Evolutionary conservation across 2,329 filamentous ascomycete species (phyloP), one percentile per base, ranked within the genome.

Genomic region (Sporothrix inflata): DNA sequence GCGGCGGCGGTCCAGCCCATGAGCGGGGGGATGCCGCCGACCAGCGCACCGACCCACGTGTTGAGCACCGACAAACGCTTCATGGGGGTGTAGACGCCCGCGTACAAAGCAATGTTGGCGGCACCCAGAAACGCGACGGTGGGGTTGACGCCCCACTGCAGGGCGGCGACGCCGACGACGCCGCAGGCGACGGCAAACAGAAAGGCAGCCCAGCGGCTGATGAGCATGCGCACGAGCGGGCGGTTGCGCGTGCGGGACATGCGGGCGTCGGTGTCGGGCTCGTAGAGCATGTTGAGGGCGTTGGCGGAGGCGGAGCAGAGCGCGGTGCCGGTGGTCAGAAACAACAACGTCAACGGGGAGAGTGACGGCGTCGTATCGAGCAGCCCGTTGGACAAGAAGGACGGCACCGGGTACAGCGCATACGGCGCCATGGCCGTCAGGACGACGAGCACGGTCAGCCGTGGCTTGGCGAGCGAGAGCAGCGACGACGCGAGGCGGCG

Each of bases 1-100:
- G 94, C 94, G 0, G 96, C 96, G 0, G 96, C 96, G 19, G 94
- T 93, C 96, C 96, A 99, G 75, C 96, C 96, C 96, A 99, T 99
- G 42, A 99, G 83, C 0, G 96, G 96, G 0, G 96, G 95, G 72
- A 99, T 97, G 1, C 92, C 94, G 74, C 96, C 96, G 0, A 99
- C 93, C 0, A 99, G 82, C 3, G 94, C 96, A 19, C 96, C 96
- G 19, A 97, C 88, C 96, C 96, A 99, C 0, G 96, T 99, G 79
- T 99, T 99, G 73, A 94, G 83, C 11, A 91, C 92, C 3, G 91
- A 92, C 14, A 98, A 84, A 7, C 94, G 90, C 83, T 99, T 99
- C 78, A 98, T 83, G 0, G 95, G 94, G 0, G 96, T 99, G 81
- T 99, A 99, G 0, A 94, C 85, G 72, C 93, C 95, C 0, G 94